Percentiles rank a stretch among this genome's conserved stretches.
Conservation (phyloP, 2,329 filamentous ascomycete species). For the Emmonsiellopsis sp. region DNA sequence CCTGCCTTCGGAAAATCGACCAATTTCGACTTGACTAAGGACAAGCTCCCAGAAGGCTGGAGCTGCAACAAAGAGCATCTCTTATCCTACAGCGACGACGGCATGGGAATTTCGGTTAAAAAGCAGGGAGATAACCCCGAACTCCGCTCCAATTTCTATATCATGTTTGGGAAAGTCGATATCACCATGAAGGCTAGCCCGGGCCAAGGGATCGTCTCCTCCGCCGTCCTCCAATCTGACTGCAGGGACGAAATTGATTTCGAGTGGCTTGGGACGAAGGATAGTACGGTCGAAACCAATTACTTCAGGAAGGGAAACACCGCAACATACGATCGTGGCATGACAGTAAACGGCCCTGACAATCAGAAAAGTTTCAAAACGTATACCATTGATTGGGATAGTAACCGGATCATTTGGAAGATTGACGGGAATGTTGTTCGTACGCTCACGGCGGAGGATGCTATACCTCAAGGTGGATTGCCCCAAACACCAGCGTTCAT, state of each 20-base stretch:
- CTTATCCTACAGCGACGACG: conserved; percentile 59
- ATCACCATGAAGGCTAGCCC: conserved; percentile 76
- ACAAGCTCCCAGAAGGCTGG: conserved; percentile 49
- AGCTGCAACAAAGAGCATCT: conserved; percentile 58
- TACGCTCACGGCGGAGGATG: conserved; percentile 42
- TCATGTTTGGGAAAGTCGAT: conserved; percentile 92
- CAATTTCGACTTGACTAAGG: conserved; percentile 33
- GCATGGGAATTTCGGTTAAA: conserved; percentile 69
- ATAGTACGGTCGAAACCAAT: conserved; percentile 58
- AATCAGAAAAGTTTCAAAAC: conserved; percentile 42
- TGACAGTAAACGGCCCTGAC: conserved; percentile 36
- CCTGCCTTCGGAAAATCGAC: conserved; percentile 49
- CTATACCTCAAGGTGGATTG: conserved; percentile 51
- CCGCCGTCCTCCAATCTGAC: conserved; percentile 84
- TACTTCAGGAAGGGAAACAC: conserved; percentile 86
- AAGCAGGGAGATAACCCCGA: conserved; percentile 74
- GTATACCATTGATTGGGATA: conserved; percentile 55
- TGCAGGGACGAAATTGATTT: conserved; percentile 91
- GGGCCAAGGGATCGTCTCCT: conserved; percentile 83
- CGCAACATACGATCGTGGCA: conserved; percentile 82
- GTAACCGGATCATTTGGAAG: conserved; percentile 52
- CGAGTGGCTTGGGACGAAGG: conserved; percentile 34
- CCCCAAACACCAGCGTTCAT: conserved; percentile 66
- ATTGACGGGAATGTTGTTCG: conserved; percentile 54
- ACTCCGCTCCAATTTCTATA: conserved; percentile 82